Evolutionary conservation across 345 rosid genomes (phyloP), one percentile per base, ranked within the genome.

Genomic region (rapeseed (Brassica napus)): DNA sequence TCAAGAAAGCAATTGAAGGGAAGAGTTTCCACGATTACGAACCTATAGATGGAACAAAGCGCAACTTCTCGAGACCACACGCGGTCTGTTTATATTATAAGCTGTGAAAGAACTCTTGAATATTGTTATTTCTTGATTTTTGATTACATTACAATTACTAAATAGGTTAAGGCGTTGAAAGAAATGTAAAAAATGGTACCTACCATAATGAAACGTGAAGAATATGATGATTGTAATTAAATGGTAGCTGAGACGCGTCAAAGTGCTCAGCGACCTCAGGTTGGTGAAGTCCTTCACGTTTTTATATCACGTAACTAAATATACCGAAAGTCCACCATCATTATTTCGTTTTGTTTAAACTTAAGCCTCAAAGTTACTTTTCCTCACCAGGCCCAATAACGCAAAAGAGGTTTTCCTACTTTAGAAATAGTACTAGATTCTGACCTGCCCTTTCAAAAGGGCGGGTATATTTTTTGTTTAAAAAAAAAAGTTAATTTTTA

Each of bases 231-330:
- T 73, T 66, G 73, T 72, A 72, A 4, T 21, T 21, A 9, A 31
- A 32, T 73, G 82, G 78, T 73, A 73, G 78, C 69, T 68, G 78
- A 77, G 76, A 64, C 15, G 34, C 32, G 28, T 57, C 63, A 6
- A 78, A 34, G 58, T 64, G 67, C 70, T 26, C 65, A 64, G 67
- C 24, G 34, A 71, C 76, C 14, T 57, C 37, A 47, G 73, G 82
- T 79, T 79, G 82, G 82, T 79, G 82, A 73, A 47, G n/a, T 6
- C 24, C 16, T 65, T 72, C 82, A 78, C 77, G 77, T 78, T 61
- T 21, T 44, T 64, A 34, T 47, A 60, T 54, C 34, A 32, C 18
- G 8, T 3, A 24, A 44, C 4, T 1, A 4, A 1, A 16, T 10
- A 34, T 21, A 18, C 3, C 8, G 44, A 4, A 77, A 68, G 67